Evolutionary conservation across 495 filamentous ascomycete genomes (phyloP).

Genomic region (Astrocystis sublimbata): DNA sequence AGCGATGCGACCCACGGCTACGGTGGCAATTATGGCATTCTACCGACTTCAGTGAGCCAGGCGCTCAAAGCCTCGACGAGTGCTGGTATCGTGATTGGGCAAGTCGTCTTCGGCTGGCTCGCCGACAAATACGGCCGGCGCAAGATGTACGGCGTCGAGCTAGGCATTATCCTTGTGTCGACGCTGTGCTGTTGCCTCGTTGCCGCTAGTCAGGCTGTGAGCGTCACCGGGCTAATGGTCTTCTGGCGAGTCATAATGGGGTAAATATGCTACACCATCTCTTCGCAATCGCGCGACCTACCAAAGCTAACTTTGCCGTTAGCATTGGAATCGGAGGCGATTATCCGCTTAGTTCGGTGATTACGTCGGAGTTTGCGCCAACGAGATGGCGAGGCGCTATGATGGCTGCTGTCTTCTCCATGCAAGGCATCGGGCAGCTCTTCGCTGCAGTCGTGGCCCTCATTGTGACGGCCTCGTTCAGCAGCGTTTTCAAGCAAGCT

Average conservation of each 20-base stretch:
- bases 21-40: slow-evolving; percentile 47
- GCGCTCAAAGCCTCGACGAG: slow-evolving; percentile 75
- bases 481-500: slow-evolving; percentile 56
- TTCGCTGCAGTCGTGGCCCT: slow-evolving; percentile 70
- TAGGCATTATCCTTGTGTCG: slow-evolving; percentile 70
- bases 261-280: slow-evolving; percentile 20
- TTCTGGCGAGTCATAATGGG: slow-evolving; percentile 82
- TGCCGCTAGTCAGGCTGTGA: slow-evolving; percentile 56
- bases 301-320: slow-evolving; percentile 14
- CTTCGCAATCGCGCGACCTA: neutral
- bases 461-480: slow-evolving; percentile 70
- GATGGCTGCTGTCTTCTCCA: slow-evolving; percentile 86
- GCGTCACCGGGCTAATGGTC: slow-evolving; percentile 69
- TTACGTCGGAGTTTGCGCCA: slow-evolving; percentile 83
- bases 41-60: slow-evolving; percentile 61
- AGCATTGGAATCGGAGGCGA: slow-evolving; percentile 69
- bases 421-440: slow-evolving; percentile 80
- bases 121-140: slow-evolving; percentile 70
- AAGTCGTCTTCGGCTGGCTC: slow-evolving; percentile 70
- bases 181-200: slow-evolving; percentile 64
- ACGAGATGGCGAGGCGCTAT: slow-evolving; percentile 85
- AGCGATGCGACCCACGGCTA: slow-evolving; percentile 33
- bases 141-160: slow-evolving; percentile 75
- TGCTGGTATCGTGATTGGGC: slow-evolving; percentile 71
- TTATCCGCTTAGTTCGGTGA: slow-evolving; percentile 75